Conservation (phyloP, 2,329 filamentous ascomycete species). For the Sporothrix mexicana region DNA sequence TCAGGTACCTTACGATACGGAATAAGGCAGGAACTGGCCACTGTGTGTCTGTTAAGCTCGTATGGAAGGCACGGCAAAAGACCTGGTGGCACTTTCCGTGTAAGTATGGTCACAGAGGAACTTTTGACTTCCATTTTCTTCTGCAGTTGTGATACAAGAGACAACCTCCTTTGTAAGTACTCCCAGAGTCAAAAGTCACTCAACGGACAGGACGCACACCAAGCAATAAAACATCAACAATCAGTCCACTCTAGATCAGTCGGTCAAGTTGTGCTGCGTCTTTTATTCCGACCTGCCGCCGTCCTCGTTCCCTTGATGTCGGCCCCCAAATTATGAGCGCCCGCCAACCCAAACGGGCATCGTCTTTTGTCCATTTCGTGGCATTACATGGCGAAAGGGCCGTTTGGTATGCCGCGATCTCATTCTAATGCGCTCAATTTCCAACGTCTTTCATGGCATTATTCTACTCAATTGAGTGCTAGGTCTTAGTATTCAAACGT, state of each 20-base stretch:
- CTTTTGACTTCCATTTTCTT: neutral
- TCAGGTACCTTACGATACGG: neutral
- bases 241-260: neutral
- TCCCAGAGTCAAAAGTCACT: neutral
- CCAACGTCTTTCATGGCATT: neutral
- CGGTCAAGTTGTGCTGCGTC: slow-evolving; percentile 6
- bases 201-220: neutral
- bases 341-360: slow-evolving; percentile 17
- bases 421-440: neutral
- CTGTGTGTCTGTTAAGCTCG: neutral
- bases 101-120: neutral
- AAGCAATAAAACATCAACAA: neutral
- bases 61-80: slow-evolving; percentile 17
- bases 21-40: neutral
- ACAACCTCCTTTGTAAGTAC: too few relatives aligned
- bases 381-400: slow-evolving; percentile 6
- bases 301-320: neutral
- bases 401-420: slow-evolving; percentile 12
- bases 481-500: neutral
- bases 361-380: neutral
- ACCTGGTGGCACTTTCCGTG: neutral
- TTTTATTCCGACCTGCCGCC: slow-evolving; percentile 2
- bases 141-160: too few relatives aligned
- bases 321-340: neutral
- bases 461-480: neutral